Percentiles rank a stretch among this genome's conserved stretches.
phyloP scores from a whole-genome alignment of 441 rosid genomes.

The Omphalea diandra region DNA sequence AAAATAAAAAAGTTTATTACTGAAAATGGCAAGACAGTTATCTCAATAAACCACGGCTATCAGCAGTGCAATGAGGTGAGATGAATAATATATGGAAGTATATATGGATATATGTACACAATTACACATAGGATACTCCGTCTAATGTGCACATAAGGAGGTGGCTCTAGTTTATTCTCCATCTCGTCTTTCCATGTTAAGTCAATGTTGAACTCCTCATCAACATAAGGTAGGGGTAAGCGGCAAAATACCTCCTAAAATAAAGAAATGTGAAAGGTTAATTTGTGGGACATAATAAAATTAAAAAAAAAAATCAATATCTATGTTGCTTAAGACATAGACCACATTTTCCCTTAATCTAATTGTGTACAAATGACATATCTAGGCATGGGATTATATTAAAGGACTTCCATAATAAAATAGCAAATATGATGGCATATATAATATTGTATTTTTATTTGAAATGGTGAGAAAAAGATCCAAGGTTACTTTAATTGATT shows the following conservation, averaged over 20 bases:
- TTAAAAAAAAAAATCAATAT: not conserved
- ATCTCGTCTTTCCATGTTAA: constrained; percentile 51
- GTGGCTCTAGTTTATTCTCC: constrained; percentile 65
- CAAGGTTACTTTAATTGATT: constrained; percentile 9
- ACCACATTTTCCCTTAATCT: not conserved
- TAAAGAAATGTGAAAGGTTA: constrained; percentile 24
- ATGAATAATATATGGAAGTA: not conserved
- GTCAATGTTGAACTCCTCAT: constrained; percentile 89
- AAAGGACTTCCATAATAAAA: not conserved
- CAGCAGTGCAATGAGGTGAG: constrained; percentile 6
- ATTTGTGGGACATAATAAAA: constrained; percentile 4
- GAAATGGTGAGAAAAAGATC: not conserved
- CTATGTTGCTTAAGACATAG: not conserved
- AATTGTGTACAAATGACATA: not conserved
- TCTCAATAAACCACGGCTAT: not conserved
- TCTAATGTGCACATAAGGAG: constrained; percentile 86
- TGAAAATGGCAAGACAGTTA: not conserved
- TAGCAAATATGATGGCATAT: not conserved
- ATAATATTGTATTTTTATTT: not conserved
- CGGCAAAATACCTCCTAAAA: constrained; percentile 70
- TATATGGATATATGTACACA: not conserved
- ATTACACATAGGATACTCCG: constrained; percentile 82
- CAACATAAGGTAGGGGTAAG: constrained; percentile 78
- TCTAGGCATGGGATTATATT: not conserved
- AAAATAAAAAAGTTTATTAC: not conserved